A percentile compares a stretch with the other conserved stretches of the same genome.
These are phyloP conservation scores for Oryza brachyantha DNA, from an alignment of 176 grass and related monocot genomes.

Conservation along the genomic window DNA sequence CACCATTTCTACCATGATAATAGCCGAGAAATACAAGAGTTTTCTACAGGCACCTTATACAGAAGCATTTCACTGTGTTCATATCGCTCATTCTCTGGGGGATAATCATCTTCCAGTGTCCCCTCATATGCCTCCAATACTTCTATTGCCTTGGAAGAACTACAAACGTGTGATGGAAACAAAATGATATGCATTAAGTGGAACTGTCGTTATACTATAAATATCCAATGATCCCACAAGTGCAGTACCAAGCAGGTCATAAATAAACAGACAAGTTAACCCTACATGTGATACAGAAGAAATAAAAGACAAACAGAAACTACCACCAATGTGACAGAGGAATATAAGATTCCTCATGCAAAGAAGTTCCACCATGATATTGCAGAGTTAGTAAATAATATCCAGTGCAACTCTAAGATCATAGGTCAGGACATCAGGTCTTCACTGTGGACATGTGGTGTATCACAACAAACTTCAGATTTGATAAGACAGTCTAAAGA, in stretches of 20 bases:
- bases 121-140: slow-evolving; percentile 97
- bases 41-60: slow-evolving; percentile 77
- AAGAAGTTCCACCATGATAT: slow-evolving; percentile 18
- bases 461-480: not conserved
- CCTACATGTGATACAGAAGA: not conserved
- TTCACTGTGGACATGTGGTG: not conserved
- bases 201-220: not conserved
- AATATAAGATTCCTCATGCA: not conserved
- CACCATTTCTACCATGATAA: not conserved
- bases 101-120: slow-evolving; percentile 98
- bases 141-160: slow-evolving; percentile 90
- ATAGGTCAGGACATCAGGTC: not conserved
- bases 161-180: slow-evolving; percentile 27
- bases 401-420: not conserved
- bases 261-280: slow-evolving; percentile 3
- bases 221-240: not conserved
- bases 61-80: slow-evolving; percentile 99
- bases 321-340: not conserved
- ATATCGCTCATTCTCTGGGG: slow-evolving; percentile 90
- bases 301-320: slow-evolving; percentile 10
- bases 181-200: not conserved
- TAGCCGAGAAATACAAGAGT: slow-evolving; percentile 16
- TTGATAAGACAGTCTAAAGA: not conserved
- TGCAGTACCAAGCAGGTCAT: not conserved
- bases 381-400: not conserved